Conservation (phyloP, 495 filamentous ascomycete genomes). For the Durotheca rogersii region DNA sequence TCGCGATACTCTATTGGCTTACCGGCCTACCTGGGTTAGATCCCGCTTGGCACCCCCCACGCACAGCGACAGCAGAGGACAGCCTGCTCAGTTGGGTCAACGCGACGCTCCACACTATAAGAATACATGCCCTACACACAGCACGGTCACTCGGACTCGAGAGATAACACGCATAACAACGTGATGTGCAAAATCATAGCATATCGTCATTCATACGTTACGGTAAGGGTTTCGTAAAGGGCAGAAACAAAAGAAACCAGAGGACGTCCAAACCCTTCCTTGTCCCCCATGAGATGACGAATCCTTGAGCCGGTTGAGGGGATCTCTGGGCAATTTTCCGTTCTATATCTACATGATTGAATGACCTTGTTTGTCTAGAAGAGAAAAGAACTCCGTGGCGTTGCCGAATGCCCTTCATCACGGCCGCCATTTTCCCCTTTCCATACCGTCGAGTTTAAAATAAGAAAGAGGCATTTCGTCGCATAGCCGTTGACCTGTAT, state of each 20-base stretch:
- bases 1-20: too few relatives aligned
- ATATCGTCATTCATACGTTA: slow-evolving; percentile 37
- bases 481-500: not conserved
- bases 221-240: slow-evolving; percentile 29
- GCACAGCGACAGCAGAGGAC: too few relatives aligned
- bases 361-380: slow-evolving; percentile 11
- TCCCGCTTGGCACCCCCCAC: too few relatives aligned
- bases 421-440: slow-evolving; percentile 16
- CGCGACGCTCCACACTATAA: too few relatives aligned
- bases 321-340: slow-evolving; percentile 15
- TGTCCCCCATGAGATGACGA: slow-evolving; percentile 21
- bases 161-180: not conserved
- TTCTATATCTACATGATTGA: slow-evolving; percentile 24
- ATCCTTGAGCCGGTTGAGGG: slow-evolving; percentile 16
- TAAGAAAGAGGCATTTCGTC: slow-evolving; percentile 1
- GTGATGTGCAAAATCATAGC: slow-evolving; percentile 26
- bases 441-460: slow-evolving; percentile 21
- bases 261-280: slow-evolving; percentile 21
- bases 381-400: slow-evolving; percentile 10
- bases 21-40: too few relatives aligned
- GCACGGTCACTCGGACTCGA: too few relatives aligned
- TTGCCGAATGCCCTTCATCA: slow-evolving; percentile 16
- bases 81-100: too few relatives aligned
- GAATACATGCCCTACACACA: too few relatives aligned
- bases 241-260: too few relatives aligned